Conservation (phyloP, 2,329 filamentous ascomycete genomes). For the Corniculantispora saksenae region DNA sequence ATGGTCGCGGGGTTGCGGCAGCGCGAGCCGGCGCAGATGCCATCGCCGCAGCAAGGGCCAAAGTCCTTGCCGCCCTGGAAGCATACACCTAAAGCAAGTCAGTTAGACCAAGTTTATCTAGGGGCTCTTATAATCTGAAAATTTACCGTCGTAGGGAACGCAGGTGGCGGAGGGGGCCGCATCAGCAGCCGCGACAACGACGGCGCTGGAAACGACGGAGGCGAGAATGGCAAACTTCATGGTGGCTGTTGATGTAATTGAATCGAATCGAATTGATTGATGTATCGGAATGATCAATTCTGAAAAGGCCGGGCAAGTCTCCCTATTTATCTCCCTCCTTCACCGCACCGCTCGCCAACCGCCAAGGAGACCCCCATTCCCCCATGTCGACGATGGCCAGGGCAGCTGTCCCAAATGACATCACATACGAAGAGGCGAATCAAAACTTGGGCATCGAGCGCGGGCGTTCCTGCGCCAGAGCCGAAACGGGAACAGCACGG, state of each 20-base stretch:
- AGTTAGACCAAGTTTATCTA: background rate
- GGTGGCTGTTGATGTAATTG: background rate
- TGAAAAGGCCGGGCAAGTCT: background rate
- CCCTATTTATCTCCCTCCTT: background rate
- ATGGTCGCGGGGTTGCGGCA: background rate
- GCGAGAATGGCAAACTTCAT: background rate
- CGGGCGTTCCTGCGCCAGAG: too few relatives aligned
- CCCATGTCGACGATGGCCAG: background rate
- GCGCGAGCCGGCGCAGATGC: background rate
- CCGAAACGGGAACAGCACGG: too few relatives aligned
- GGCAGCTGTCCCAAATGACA: background rate
- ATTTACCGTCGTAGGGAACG: background rate
- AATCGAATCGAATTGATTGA: background rate
- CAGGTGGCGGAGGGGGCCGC: background rate
- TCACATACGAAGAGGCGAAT: background rate
- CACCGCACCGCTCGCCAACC: background rate
- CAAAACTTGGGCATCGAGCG: too few relatives aligned
- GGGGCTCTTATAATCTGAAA: background rate
- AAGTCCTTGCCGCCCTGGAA: background rate
- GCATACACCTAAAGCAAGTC: background rate
- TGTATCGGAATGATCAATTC: background rate
- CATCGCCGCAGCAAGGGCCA: background rate
- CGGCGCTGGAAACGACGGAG: background rate
- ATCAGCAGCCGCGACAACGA: background rate
- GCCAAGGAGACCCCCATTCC: background rate